Base-by-base conservation (phyloP, 768 basidiomycete genomes). In the Tylopilus plumbeoviolaceoides region DNA sequence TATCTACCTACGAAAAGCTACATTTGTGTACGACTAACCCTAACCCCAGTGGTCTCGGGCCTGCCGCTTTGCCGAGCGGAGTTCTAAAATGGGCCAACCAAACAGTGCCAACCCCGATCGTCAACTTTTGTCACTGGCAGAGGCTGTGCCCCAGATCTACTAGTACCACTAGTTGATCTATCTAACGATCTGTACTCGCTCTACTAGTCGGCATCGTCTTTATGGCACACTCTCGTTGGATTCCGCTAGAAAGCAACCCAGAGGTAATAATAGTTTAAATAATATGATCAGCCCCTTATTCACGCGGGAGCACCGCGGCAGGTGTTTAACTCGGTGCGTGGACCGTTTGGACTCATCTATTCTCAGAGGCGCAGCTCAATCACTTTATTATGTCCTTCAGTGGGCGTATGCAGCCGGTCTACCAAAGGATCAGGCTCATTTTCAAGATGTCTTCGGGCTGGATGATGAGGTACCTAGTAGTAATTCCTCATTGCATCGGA, bases 221-320 rank as follows among this genome's bases (percentile, higher is more conserved):
- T 31, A 67, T 68, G 65, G 55, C 58, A 30, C 23, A 57, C 40
- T 50, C 69, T 30, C 76, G 72, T 41, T 92, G 90, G 90, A 82
- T 92, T 47, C 90, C 90, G 8, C 75, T 91, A 12, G 90, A 92
- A 71, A 84, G 84, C 58, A 89, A 88, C 61, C 90, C 80, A 48
- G 70, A 80, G 55, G 81, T 80, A 59, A 46, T 59, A 10, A n/a
- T n/a, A n/a, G n/a, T n/a, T n/a, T n/a, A n/a, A n/a, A 10, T 18
- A 50, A 18, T 4, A 35, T 41, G 7, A 23, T 25, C 47, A 28
- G 38, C 38, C 48, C 53, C 44, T 48, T 50, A 52, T 33, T 62
- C 20, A 58, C 45, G 5, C 38, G 15, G 1, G 21, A 21, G 31
- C 43, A n/a, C 18, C 3, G 25, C 17, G 17, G 12, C 56, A 68